These are phyloP conservation scores for Penicillium maclennaniae DNA, from an alignment of 495 filamentous ascomycete genomes.

Conservation along the genomic window DNA sequence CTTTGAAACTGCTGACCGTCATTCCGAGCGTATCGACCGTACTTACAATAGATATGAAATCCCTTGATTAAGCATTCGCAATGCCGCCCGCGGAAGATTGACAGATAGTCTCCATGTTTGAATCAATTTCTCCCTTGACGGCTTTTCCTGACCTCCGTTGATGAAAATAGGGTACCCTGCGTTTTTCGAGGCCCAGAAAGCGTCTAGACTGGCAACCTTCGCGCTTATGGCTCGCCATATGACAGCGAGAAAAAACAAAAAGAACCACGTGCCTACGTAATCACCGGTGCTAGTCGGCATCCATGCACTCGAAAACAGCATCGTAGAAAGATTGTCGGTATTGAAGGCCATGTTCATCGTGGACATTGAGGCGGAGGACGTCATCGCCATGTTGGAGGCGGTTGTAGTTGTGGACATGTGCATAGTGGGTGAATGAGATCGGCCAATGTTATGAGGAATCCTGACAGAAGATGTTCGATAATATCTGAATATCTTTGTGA, in stretches of 20 bases:
- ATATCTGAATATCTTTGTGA: no score
- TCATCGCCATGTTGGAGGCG: neutral
- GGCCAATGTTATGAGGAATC: neutral
- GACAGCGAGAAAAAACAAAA: neutral
- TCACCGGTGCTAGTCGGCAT: neutral
- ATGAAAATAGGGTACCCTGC: neutral
- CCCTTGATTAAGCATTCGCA: neutral
- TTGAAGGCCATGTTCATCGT: conserved; percentile 1
- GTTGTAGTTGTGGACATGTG: neutral
- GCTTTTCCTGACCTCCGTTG: neutral
- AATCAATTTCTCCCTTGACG: neutral
- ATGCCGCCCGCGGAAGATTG: conserved; percentile 1
- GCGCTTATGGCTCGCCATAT: neutral
- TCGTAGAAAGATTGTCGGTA: neutral
- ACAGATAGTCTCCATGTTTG: neutral
- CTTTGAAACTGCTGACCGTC: neutral
- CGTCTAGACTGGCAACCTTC: neutral
- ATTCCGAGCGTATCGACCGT: no score
- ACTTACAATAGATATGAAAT: conserved; percentile 1
- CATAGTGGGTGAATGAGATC: neutral
- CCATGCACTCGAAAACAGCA: neutral
- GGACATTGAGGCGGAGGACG: neutral
- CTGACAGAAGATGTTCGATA: neutral
- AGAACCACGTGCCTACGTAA: neutral
- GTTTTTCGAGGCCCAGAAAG: neutral